phyloP scores from a whole-genome alignment of 345 rosid species.

The Hypericum androsaemum region DNA sequence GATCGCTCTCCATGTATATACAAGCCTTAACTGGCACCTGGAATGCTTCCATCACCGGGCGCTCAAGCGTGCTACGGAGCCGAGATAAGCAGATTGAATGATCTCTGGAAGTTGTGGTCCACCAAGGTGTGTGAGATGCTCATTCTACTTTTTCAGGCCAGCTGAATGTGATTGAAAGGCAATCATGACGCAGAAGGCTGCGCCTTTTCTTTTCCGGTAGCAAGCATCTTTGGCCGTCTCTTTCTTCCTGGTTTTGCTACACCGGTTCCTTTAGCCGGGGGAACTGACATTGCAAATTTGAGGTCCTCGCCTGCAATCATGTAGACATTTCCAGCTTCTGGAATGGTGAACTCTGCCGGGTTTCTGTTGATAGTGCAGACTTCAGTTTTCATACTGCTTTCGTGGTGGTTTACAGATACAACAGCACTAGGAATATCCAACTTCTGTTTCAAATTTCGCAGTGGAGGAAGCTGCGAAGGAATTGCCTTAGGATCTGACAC shows the following conservation, averaged over 20 bases:
- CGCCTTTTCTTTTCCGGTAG: slow-evolving; percentile 19
- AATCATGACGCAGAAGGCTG: slow-evolving; percentile 9
- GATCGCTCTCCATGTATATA: too few species aligned
- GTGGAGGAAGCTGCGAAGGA: slow-evolving; percentile 29
- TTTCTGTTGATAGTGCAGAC: slow-evolving; percentile 61
- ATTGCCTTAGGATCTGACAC: slow-evolving; percentile 30
- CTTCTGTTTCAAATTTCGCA: slow-evolving; percentile 30
- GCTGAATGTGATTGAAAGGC: too few species aligned
- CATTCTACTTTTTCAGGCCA: too few species aligned
- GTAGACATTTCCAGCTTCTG: slow-evolving; percentile 57
- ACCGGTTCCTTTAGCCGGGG: slow-evolving; percentile 15
- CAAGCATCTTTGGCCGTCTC: slow-evolving; percentile 41
- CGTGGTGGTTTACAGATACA: slow-evolving; percentile 19
- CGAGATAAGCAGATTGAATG: too few species aligned
- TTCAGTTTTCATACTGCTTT: slow-evolving; percentile 27
- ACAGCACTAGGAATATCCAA: slow-evolving; percentile 19
- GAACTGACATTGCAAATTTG: slow-evolving; percentile 23
- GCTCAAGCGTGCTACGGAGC: too few species aligned
- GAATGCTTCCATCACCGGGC: too few species aligned
- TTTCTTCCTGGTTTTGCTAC: slow-evolving; percentile 16
- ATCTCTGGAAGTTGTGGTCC: too few species aligned
- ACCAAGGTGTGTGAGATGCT: too few species aligned
- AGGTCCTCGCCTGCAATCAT: slow-evolving; percentile 55
- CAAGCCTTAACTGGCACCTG: too few species aligned
- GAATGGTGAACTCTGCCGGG: slow-evolving; percentile 82